These are phyloP conservation scores for Euphorbia tirucalli DNA, from an alignment of 345 rosid species.

Conservation along the genomic window DNA sequence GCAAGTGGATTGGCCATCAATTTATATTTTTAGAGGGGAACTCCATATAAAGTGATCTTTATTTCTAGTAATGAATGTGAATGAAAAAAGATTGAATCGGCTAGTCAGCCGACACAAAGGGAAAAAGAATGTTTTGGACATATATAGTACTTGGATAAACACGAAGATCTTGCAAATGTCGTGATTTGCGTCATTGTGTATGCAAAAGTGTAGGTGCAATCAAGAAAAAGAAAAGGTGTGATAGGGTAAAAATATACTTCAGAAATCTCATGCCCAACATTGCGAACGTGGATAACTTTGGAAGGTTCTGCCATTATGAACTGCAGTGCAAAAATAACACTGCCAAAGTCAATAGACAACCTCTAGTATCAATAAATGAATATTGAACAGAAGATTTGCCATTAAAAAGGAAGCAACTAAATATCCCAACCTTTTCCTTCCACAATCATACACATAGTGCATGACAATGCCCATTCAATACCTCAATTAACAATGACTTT, in stretches of 20 bases:
- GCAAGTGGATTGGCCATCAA: background rate
- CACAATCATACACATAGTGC: background rate
- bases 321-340: conserved; percentile 11
- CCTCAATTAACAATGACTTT: background rate
- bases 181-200: background rate
- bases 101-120: background rate
- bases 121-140: background rate
- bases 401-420: background rate
- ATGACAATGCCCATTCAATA: background rate
- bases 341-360: conserved; percentile 4
- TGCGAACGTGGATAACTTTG: conserved; percentile 95
- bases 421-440: background rate
- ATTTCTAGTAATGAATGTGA: background rate
- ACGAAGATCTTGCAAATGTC: background rate
- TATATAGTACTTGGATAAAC: background rate
- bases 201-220: no score
- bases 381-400: background rate
- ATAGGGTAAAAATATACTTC: conserved; percentile 50
- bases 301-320: conserved; percentile 78
- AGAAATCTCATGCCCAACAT: conserved; percentile 94
- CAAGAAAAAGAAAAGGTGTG: background rate
- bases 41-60: background rate
- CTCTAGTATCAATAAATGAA: background rate
- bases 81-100: background rate
- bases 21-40: background rate